These are phyloP conservation scores for Sordariomycetes sp. DNA, from an alignment of 2,329 filamentous ascomycete species.

Conservation along the genomic window DNA sequence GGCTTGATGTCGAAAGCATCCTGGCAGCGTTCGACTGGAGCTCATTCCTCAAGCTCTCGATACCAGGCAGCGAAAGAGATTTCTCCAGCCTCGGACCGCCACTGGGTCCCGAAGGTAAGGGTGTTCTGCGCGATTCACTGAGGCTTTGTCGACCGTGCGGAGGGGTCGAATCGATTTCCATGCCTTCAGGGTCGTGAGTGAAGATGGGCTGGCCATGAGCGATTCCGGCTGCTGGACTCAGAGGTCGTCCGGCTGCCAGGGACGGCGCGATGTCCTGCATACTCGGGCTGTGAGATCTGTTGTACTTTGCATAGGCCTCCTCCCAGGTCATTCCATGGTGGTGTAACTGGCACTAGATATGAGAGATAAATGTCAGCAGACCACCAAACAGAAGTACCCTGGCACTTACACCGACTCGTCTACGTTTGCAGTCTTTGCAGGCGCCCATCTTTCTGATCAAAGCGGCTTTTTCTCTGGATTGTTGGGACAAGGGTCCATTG, in stretches of 20 bases:
- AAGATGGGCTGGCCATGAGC: constrained; percentile 27
- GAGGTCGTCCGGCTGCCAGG: constrained; percentile 27
- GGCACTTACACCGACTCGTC: constrained; percentile 48
- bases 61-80: constrained; percentile 36
- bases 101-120: constrained; percentile 45
- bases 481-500: constrained; percentile 48
- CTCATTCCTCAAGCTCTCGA: constrained; percentile 41
- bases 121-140: constrained; percentile 43
- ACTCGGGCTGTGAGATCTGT: constrained; percentile 39
- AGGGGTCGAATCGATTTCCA: constrained; percentile 41
- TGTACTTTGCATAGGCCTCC: constrained; percentile 45
- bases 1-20: constrained; percentile 38
- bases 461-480: constrained; percentile 49
- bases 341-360: constrained; percentile 44
- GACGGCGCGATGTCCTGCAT: constrained; percentile 39
- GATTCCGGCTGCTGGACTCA: constrained; percentile 34
- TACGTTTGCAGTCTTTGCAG: constrained; percentile 44
- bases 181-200: constrained; percentile 38
- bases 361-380: constrained; percentile 6
- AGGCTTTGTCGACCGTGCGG: constrained; percentile 26
- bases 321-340: constrained; percentile 55
- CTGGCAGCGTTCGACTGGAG: constrained; percentile 40
- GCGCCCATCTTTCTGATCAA: constrained; percentile 51
- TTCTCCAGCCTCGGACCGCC: constrained; percentile 47
- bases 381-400: neutral